Conservation (phyloP, 2,329 filamentous ascomycete species). For the Ceratocystiopsis brevicomis region DNA sequence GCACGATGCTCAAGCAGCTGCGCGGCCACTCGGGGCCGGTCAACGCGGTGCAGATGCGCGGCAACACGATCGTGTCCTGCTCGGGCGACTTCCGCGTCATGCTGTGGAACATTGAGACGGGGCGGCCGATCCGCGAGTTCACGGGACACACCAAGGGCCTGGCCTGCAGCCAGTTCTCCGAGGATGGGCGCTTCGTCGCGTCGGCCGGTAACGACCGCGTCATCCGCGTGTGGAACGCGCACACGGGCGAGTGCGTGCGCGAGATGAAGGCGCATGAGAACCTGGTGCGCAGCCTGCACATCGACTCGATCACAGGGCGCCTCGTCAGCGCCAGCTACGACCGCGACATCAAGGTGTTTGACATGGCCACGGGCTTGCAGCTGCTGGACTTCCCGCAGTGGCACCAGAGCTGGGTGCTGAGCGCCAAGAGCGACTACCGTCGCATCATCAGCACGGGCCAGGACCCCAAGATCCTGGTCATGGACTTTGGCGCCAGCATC, state of each 20-base stretch:
- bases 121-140: constrained; percentile 79
- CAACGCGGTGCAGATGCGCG: constrained; percentile 88
- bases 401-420: constrained; percentile 93
- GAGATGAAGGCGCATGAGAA: constrained; percentile 69
- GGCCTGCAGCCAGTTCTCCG: constrained; percentile 87
- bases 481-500: constrained; percentile 65
- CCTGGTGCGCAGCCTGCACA: constrained; percentile 75
- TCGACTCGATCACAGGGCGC: constrained; percentile 70
- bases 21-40: constrained; percentile 79
- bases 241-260: constrained; percentile 66
- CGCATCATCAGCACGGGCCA: constrained; percentile 90
- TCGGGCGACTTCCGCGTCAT: constrained; percentile 86
- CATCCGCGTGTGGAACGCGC: constrained; percentile 90
- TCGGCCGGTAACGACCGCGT: constrained; percentile 90
- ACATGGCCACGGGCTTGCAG: constrained; percentile 61
- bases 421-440: constrained; percentile 87
- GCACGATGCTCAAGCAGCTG: constrained; percentile 56
- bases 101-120: constrained; percentile 85
- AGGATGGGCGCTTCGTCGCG: constrained; percentile 83
- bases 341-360: constrained; percentile 85
- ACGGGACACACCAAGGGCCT: constrained; percentile 78
- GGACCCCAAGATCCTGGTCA: constrained; percentile 75
- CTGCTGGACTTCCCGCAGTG: constrained; percentile 79
- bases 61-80: constrained; percentile 81
- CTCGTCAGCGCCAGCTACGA: constrained; percentile 90